Percentiles rank a stretch among this genome's conserved stretches.
These are phyloP conservation scores for Rhizopogon roseolus DNA, from an alignment of 768 basidiomycete species.

Conservation along the genomic window DNA sequence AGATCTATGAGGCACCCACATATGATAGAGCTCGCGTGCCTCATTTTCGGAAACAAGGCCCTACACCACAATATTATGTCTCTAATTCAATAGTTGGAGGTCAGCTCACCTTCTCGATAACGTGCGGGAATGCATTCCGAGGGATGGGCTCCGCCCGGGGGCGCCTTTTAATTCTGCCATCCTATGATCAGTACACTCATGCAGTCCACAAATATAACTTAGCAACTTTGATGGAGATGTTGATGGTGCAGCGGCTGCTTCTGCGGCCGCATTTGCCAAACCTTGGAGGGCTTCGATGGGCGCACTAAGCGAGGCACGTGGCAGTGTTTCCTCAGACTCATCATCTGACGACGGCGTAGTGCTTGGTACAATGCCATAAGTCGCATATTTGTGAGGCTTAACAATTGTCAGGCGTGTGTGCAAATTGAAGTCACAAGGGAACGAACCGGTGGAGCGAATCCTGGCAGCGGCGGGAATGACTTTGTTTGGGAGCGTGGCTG, in stretches of 20 bases:
- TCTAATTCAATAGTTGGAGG: neutral
- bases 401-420: conserved; percentile 13
- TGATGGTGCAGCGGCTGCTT: conserved; percentile 81
- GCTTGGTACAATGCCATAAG: conserved; percentile 85
- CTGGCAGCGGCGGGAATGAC: conserved; percentile 81
- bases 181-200: conserved; percentile 6
- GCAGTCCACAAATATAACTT: neutral
- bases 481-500: conserved; percentile 29
- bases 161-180: conserved; percentile 70
- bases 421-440: conserved; percentile 7
- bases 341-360: conserved; percentile 85
- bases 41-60: conserved; percentile 82
- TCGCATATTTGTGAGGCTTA: conserved; percentile 85
- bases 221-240: conserved; percentile 53
- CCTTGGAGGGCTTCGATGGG: conserved; percentile 95
- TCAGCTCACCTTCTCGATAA: conserved; percentile 70
- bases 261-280: conserved; percentile 91
- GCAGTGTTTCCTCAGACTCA: conserved; percentile 86
- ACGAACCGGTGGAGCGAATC: conserved; percentile 85
- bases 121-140: conserved; percentile 83
- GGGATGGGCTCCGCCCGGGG: conserved; percentile 81
- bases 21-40: conserved; percentile 88
- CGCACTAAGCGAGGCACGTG: conserved; percentile 78
- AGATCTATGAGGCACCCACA: conserved; percentile 44
- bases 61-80: conserved; percentile 30